Conservation (phyloP, 768 basidiomycete genomes). For the Asterophora lycoperdoides region DNA sequence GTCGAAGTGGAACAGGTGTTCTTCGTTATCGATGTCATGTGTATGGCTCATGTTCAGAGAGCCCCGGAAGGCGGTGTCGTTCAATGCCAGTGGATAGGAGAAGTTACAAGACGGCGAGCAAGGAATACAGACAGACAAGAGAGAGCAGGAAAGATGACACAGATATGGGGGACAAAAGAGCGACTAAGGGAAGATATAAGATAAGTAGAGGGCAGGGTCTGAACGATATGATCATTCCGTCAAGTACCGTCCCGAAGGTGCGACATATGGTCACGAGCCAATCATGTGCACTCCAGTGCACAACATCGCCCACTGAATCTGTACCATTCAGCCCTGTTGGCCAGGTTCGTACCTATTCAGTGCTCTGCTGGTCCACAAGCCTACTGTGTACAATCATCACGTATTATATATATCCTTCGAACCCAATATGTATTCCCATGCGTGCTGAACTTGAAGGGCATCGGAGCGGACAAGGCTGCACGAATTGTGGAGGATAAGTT, state of each 20-base stretch:
- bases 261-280: constrained; percentile 12
- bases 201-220: constrained; percentile 19
- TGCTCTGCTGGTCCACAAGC: too few species aligned
- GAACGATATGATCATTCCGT: constrained; percentile 25
- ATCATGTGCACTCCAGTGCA: constrained; percentile 6
- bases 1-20: constrained; percentile 48
- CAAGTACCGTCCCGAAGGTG: constrained; percentile 18
- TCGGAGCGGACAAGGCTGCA: too few species aligned
- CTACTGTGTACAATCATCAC: too few species aligned
- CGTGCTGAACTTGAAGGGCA: too few species aligned
- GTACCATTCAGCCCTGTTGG: too few species aligned
- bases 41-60: constrained; percentile 27
- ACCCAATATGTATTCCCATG: too few species aligned
- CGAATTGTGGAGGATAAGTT: too few species aligned
- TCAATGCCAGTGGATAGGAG: not conserved
- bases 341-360: too few species aligned
- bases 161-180: constrained; percentile 12
- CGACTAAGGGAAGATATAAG: constrained; percentile 6
- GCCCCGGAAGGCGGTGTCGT: constrained; percentile 6
- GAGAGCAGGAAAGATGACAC: constrained; percentile 16
- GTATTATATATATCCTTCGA: too few species aligned
- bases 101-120: constrained; percentile 6
- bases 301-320: not conserved
- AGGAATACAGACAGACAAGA: constrained; percentile 5
- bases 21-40: constrained; percentile 52